Evolutionary conservation across 805 yeast species (phyloP).

Genomic region (Pichia pseudocactophila): DNA sequence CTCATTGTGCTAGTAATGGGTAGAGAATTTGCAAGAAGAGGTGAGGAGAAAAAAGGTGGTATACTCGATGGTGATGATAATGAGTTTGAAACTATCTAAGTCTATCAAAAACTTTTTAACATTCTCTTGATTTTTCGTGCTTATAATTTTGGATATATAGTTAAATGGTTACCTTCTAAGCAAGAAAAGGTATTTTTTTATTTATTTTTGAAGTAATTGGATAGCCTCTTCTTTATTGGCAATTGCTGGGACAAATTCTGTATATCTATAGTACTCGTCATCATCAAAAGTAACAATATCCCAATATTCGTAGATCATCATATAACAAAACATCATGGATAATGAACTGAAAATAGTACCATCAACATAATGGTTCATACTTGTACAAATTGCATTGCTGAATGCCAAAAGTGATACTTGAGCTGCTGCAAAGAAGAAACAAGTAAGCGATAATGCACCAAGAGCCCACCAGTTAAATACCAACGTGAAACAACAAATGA

Average conservation of each 20-base stretch:
- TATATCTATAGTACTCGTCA: constrained; percentile 58
- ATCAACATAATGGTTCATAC: constrained; percentile 78
- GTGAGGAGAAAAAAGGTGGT: constrained; percentile 35
- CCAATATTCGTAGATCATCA: constrained; percentile 97
- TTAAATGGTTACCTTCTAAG: neutral
- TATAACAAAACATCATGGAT: constrained; percentile 69
- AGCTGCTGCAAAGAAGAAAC: constrained; percentile 70
- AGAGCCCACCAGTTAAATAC: constrained; percentile 74
- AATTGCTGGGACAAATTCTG: constrained; percentile 20
- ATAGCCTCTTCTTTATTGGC: constrained; percentile 13
- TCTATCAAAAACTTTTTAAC: neutral
- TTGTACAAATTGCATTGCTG: constrained; percentile 55
- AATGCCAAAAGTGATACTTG: constrained; percentile 68
- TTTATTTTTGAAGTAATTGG: constrained; percentile 6
- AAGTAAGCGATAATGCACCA: constrained; percentile 69
- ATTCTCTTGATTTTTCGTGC: neutral
- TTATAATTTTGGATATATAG: neutral
- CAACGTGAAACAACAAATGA: constrained; percentile 59
- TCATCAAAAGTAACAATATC: constrained; percentile 93
- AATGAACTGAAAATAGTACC: constrained; percentile 81
- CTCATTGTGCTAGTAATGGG: constrained; percentile 47
- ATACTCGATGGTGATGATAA: constrained; percentile 23
- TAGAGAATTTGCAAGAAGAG: constrained; percentile 41
- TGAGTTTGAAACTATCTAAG: constrained; percentile 21
- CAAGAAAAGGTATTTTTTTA: neutral